phyloP scores from a whole-genome alignment of 1,284 basidiomycete species.

The Violaceomyces palustris region DNA sequence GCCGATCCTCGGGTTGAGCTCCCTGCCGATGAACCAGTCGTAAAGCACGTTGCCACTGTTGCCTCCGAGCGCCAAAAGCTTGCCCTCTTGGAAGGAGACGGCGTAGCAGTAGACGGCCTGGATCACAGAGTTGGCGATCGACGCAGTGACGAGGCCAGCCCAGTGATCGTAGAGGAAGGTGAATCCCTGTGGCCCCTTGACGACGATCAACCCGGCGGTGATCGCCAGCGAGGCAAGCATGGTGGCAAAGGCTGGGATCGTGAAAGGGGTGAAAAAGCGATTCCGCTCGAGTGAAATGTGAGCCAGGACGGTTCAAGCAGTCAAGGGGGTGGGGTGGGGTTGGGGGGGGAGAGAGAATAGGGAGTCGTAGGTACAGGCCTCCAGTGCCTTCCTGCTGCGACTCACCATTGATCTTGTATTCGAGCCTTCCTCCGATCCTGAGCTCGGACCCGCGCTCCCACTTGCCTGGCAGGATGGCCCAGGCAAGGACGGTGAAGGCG shows the following conservation, averaged over 20 bases:
- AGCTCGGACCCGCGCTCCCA: constrained; percentile 73
- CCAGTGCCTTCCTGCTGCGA: too few species aligned
- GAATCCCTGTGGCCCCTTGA: constrained; percentile 72
- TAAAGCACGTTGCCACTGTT: constrained; percentile 84
- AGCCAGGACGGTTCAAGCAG: not conserved
- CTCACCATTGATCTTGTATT: constrained; percentile 96
- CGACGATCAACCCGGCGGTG: constrained; percentile 64
- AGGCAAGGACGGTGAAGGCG: constrained; percentile 73
- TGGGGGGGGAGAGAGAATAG: not conserved
- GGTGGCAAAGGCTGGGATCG: constrained; percentile 72
- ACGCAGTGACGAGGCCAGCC: constrained; percentile 80
- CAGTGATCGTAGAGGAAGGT: constrained; percentile 89
- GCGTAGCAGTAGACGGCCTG: constrained; percentile 67
- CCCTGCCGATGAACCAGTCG: constrained; percentile 95
- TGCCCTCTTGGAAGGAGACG: constrained; percentile 63
- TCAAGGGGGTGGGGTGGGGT: too few species aligned
- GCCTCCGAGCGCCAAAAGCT: constrained; percentile 79
- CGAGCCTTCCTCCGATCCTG: constrained; percentile 69
- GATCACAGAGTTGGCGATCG: constrained; percentile 68
- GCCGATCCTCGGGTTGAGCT: constrained; percentile 81
- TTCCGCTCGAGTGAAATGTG: not conserved
- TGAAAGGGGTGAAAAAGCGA: not conserved
- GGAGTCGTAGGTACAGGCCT: too few species aligned
- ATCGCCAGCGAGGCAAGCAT: constrained; percentile 60
- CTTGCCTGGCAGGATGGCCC: constrained; percentile 81